A percentile compares a stretch with the other conserved stretches of the same genome.
Evolutionary conservation across 2,329 filamentous ascomycete genomes (phyloP).

Genomic region (Berkeleyomyces basicola): DNA sequence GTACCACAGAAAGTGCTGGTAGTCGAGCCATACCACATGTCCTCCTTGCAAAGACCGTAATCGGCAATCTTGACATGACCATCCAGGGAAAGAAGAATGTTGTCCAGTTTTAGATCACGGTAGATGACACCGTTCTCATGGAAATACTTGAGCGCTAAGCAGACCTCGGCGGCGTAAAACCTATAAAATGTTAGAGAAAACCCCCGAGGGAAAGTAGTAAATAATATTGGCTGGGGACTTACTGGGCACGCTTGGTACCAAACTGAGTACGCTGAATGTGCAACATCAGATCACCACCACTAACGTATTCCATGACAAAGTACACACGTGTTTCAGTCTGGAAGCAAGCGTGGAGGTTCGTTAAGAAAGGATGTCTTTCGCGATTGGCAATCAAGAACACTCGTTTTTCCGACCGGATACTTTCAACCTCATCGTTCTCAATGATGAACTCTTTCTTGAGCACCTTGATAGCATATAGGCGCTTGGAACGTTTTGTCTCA

Average conservation of each 20-base stretch:
- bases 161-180: conserved; percentile 96
- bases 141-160: conserved; percentile 94
- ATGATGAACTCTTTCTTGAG: conserved; percentile 99
- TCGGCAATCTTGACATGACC: conserved; percentile 98
- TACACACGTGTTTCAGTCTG: conserved; percentile 97
- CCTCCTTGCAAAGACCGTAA: conserved; percentile 97
- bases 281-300: conserved; percentile 95
- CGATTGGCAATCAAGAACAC: conserved; percentile 96
- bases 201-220: not conserved
- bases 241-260: conserved; percentile 88
- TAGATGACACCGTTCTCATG: conserved; percentile 99
- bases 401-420: conserved; percentile 90
- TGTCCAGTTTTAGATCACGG: conserved; percentile 81
- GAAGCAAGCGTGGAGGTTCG: conserved; percentile 93
- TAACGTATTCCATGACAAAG: conserved; percentile 99
- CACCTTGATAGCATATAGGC: conserved; percentile 95
- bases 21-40: conserved; percentile 97
- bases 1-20: conserved; percentile 98
- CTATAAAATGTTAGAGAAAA: conserved; percentile 26
- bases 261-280: conserved; percentile 97
- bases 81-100: conserved; percentile 86
- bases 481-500: conserved; percentile 82
- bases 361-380: conserved; percentile 87
- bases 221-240: conserved; percentile 26
- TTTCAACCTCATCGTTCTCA: conserved; percentile 97